These are phyloP conservation scores for Scolecobasidium constrictum DNA, from an alignment of 2,329 filamentous ascomycete species.

Conservation along the genomic window DNA sequence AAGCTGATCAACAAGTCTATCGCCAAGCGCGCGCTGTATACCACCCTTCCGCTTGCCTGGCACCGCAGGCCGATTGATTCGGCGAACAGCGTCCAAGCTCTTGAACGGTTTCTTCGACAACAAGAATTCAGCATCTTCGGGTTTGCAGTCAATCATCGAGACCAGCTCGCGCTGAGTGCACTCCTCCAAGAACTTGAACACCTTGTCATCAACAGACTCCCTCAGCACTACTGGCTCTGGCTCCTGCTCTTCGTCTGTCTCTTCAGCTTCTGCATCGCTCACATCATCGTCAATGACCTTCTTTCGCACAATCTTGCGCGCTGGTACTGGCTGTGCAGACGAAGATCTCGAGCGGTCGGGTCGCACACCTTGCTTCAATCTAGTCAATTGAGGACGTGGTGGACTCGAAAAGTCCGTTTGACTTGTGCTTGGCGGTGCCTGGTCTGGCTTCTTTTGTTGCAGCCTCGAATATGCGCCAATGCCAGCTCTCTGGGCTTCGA, in stretches of 20 bases:
- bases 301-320: background rate
- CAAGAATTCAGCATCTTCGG: slow-evolving; percentile 57
- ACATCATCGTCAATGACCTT: background rate
- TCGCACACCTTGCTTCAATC: background rate
- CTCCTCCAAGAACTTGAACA: slow-evolving; percentile 75
- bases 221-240: slow-evolving; percentile 9
- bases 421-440: background rate
- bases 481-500: background rate
- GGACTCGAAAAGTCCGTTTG: too few species aligned
- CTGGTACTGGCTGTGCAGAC: slow-evolving; percentile 3
- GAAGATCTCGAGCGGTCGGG: slow-evolving; percentile 1
- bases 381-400: background rate
- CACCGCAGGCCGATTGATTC: slow-evolving; percentile 41
- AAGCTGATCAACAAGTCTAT: slow-evolving; percentile 56
- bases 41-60: slow-evolving; percentile 29
- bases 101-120: slow-evolving; percentile 66
- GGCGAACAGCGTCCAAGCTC: slow-evolving; percentile 53
- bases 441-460: background rate
- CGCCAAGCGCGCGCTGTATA: slow-evolving; percentile 46
- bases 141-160: slow-evolving; percentile 67
- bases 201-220: slow-evolving; percentile 37
- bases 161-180: slow-evolving; percentile 64
- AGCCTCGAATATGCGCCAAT: background rate
- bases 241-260: slow-evolving; percentile 1
- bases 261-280: slow-evolving; percentile 3